Evolutionary conservation across 139 green algal species (phyloP).

Genomic region (Chlamydomonas sphaeroides): DNA sequence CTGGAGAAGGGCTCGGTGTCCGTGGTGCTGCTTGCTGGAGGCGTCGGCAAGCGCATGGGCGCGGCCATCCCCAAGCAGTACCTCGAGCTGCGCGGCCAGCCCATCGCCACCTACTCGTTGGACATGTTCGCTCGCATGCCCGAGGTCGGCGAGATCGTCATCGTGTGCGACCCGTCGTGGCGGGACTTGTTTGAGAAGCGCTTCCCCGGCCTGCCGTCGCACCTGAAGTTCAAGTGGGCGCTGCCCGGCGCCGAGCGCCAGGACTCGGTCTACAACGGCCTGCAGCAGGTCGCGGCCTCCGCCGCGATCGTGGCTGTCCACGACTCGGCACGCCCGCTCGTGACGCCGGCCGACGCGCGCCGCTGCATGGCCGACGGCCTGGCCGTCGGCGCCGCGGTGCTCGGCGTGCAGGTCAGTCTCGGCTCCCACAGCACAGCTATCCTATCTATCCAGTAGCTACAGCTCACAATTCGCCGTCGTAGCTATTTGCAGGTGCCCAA

Average conservation of each 20-base stretch:
- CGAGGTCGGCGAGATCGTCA: conserved; percentile 90
- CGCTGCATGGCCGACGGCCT: conserved; percentile 43
- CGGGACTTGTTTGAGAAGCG: conserved; percentile 66
- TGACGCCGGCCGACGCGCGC: conserved; percentile 72
- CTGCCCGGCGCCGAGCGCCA: conserved; percentile 92
- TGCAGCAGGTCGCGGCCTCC: conserved; percentile 52
- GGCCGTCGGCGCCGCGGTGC: conserved; percentile 88
- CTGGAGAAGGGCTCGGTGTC: conserved; percentile 66
- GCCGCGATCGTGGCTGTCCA: conserved; percentile 92
- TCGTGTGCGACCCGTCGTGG: conserved; percentile 93
- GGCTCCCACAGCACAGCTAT: too few species aligned
- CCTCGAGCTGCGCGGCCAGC: conserved; percentile 83
- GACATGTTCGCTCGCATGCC: conserved; percentile 87
- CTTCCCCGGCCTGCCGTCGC: conserved; percentile 37
- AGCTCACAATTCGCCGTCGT: too few species aligned
- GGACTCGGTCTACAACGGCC: conserved; percentile 93
- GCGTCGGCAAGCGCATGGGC: conserved; percentile 96
- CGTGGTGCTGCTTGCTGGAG: conserved; percentile 91
- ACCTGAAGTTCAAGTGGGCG: conserved; percentile 81
- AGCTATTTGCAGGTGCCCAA: too few species aligned
- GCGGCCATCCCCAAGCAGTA: conserved; percentile 98
- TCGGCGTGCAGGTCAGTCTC: conserved; percentile 83
- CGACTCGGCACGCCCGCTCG: conserved; percentile 93
- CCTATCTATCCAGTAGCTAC: too few species aligned
- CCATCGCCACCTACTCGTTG: conserved; percentile 89